Evolutionary conservation across 2,329 filamentous ascomycete genomes (phyloP), one percentile per base, ranked within the genome.

Genomic region (Fusarium armeniacum): DNA sequence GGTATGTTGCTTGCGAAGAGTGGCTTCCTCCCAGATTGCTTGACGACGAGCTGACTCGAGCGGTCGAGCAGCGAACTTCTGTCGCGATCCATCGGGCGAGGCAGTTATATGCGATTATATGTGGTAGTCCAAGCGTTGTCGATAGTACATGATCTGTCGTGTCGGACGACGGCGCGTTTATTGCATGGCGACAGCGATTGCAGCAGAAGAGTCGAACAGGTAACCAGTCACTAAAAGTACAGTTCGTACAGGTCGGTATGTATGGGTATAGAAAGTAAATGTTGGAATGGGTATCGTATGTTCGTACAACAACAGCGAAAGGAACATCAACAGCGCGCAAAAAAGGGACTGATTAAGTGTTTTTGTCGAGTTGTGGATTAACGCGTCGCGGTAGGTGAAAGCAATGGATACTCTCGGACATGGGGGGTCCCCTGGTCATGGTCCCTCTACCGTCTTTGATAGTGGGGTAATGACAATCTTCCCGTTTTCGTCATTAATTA

Each of bases 1-100:
- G 69, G 62, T 59, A 62, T 73, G 63, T 61, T 73, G 51, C 60
- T 70, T 33, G 72, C 55, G 58, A 84, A 84, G 16, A 84, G 70
- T 50, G 81, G 80, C 70, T 78, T 81, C 38, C 81, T 77, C n/a
- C 79, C 80, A 8, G 79, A 78, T 52, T 80, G 77, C 70, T 78
- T 81, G 53, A 83, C 81, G 10, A 78, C 68, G 12, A 83, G 76
- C 36, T 76, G 70, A 18, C 72, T 75, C 16, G 73, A 64, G 44
- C 74, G 70, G 38, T 55, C 61, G 43, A 58, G 62, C 47, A 75
- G 60, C 51, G 70, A 59, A 22, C 76, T 67, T 7, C 52, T 68
- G 52, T 75, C 67, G 67, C 71, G 72, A 43, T 77, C 74, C 75
- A 78, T 76, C 7, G 65, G 13, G 26, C 6, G 22, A 33, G 38